phyloP scores from a whole-genome alignment of 1,284 basidiomycete species.

The Trametes versicolor region DNA sequence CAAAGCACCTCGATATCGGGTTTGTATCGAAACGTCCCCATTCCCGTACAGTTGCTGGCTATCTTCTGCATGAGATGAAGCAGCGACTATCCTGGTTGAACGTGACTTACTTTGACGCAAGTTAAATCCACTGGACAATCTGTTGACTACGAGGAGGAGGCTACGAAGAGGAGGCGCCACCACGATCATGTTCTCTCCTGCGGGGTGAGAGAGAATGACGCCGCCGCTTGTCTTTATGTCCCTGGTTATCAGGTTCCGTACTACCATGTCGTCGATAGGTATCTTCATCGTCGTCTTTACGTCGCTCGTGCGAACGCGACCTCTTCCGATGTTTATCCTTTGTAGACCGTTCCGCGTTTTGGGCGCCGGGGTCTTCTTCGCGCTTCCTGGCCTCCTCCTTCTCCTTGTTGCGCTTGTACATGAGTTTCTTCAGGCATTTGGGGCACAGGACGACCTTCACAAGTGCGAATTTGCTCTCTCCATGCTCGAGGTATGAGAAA shows the following conservation, averaged over 20 bases:
- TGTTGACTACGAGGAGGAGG: background rate
- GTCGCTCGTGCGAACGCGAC: background rate
- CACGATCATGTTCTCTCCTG: background rate
- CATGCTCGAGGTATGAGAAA: slow-evolving; percentile 87
- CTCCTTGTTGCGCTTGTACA: slow-evolving; percentile 83
- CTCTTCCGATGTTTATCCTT: background rate
- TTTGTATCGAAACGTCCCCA: too few species aligned
- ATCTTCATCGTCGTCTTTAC: background rate
- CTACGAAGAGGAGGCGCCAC: background rate
- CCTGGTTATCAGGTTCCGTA: slow-evolving; percentile 4
- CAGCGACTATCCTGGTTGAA: background rate
- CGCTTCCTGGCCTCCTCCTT: slow-evolving; percentile 48
- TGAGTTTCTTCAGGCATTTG: slow-evolving; percentile 82
- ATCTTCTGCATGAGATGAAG: too few species aligned
- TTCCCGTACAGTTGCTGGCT: too few species aligned
- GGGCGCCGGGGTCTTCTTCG: background rate
- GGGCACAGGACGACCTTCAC: slow-evolving; percentile 90
- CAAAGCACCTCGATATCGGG: too few species aligned
- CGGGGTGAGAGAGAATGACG: slow-evolving; percentile 25
- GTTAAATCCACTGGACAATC: too few species aligned
- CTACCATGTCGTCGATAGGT: background rate
- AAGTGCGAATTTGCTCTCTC: slow-evolving; percentile 77
- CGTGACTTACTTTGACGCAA: background rate
- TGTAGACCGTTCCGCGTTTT: background rate
- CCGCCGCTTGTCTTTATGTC: slow-evolving; percentile 8